phyloP scores from a whole-genome alignment of 257 asterid genomes.

The Solanum tarapatanum region DNA sequence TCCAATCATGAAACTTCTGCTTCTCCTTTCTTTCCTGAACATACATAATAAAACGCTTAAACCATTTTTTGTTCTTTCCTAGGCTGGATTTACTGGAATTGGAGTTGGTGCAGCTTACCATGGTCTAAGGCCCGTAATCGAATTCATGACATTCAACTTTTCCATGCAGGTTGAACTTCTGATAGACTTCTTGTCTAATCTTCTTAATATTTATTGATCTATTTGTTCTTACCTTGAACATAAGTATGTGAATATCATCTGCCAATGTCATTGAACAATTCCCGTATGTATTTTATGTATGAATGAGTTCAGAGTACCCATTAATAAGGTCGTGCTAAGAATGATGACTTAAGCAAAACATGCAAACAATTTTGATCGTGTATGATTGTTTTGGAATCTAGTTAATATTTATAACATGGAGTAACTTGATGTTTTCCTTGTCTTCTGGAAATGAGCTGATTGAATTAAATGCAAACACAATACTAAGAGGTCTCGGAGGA shows the following conservation, averaged over 20 bases:
- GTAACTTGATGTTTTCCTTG: background rate
- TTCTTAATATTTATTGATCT: background rate
- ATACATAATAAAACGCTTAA: background rate
- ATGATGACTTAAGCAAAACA: background rate
- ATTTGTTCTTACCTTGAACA: background rate
- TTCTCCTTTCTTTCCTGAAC: background rate
- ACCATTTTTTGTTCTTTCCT: constrained; percentile 5
- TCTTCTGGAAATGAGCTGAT: background rate
- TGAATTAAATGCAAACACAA: background rate
- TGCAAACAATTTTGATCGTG: background rate
- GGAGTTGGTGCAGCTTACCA: constrained; percentile 97
- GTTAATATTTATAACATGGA: background rate
- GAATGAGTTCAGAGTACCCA: background rate
- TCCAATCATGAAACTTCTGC: background rate
- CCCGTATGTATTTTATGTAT: background rate
- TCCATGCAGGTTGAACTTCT: constrained; percentile 71
- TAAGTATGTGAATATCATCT: background rate
- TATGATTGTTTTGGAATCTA: background rate
- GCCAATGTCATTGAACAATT: background rate
- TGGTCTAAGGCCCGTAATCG: constrained; percentile 82
- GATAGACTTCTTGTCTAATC: background rate
- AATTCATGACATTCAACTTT: constrained; percentile 95
- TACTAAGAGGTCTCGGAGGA: background rate
- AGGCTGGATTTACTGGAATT: constrained; percentile 98
- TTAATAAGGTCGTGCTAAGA: background rate